A percentile compares a stretch with the other conserved stretches of the same genome.
These are phyloP conservation scores for Spiraea crenata DNA, from an alignment of 331 rosid genomes.

Conservation along the genomic window DNA sequence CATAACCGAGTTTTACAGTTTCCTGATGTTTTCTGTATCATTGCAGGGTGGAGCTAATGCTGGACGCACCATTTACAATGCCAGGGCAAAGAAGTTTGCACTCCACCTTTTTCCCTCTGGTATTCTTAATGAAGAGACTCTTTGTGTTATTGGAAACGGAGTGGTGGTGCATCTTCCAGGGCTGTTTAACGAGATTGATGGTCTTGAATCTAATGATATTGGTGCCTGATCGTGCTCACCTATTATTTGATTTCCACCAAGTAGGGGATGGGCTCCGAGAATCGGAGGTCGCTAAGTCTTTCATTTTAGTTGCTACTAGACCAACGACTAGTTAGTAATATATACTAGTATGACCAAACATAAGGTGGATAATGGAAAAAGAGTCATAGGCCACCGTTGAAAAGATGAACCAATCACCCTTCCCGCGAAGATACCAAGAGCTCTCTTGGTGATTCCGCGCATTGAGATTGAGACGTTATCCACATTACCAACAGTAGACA, in stretches of 20 bases:
- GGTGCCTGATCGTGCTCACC: slow-evolving; percentile 89
- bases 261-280: slow-evolving; percentile 83
- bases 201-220: slow-evolving; percentile 73
- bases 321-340: too few relatives aligned
- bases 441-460: too few relatives aligned
- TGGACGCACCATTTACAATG: slow-evolving; percentile 88
- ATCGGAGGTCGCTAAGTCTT: slow-evolving; percentile 82
- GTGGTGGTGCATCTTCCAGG: slow-evolving; percentile 91
- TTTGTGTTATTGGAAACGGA: slow-evolving; percentile 91
- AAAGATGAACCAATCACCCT: too few relatives aligned
- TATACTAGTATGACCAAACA: too few relatives aligned
- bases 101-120: slow-evolving; percentile 97
- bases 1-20: background rate
- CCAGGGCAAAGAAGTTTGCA: slow-evolving; percentile 92
- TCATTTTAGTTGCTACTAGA: too few relatives aligned
- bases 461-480: too few relatives aligned
- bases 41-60: slow-evolving; percentile 94
- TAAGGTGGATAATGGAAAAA: too few relatives aligned
- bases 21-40: background rate
- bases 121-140: slow-evolving; percentile 82
- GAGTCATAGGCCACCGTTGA: too few relatives aligned
- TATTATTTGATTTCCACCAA: slow-evolving; percentile 92
- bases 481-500: too few relatives aligned
- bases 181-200: slow-evolving; percentile 78
- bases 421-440: too few relatives aligned